Base-by-base conservation (phyloP, 768 basidiomycete genomes). In the Gyrodon lividus region DNA sequence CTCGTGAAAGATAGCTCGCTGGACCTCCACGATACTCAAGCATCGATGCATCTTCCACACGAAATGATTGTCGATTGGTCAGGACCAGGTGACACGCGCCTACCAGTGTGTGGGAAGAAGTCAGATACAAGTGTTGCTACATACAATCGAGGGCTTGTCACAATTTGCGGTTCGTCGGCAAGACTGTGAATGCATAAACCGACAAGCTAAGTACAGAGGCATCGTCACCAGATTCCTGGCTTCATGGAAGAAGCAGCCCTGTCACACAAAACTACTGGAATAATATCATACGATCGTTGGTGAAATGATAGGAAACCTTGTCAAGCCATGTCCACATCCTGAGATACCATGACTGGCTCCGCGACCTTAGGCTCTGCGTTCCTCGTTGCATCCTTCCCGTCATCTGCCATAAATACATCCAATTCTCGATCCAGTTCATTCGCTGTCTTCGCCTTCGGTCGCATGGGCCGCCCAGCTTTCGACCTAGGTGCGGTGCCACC, bases 371-470 rank as follows among this genome's bases (percentile, higher is more conserved):
- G 42, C 43, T 54, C 59, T 19, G 57, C 59, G 23, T 53, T 56
- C 6, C 54, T 55, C n/a, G 62, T 45, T 1, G 35, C 61, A 10
- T 64, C 60, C 38, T 70, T 59, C 4, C 37, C 61, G 0, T 77
- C 70, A 58, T 86, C 86, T 7, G 79, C 82, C 89, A 92, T 89
- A 60, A 90, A 91, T 3, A 85, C 81, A 58, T 97, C 93, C 52
- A 97, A 67, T 70, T 97, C 93, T 66, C 80, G 84, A 67, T 97
- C 93, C 52, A 97, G 71, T 58, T 96, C 89, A 51, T 85, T 87
- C 7, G 82, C 88, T 2, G 88, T 88, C 70, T 89, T 84, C 4
- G 80, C 76, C 70, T 84, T 83, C 62, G 77, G 72, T 19, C 68
- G 68, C 12, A 54, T 51, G 22, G 65, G 52, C 57, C 71, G 64